Evolutionary conservation across 768 basidiomycete genomes (phyloP), one percentile per base, ranked within the genome.

Genomic region (Kwoniella pini): DNA sequence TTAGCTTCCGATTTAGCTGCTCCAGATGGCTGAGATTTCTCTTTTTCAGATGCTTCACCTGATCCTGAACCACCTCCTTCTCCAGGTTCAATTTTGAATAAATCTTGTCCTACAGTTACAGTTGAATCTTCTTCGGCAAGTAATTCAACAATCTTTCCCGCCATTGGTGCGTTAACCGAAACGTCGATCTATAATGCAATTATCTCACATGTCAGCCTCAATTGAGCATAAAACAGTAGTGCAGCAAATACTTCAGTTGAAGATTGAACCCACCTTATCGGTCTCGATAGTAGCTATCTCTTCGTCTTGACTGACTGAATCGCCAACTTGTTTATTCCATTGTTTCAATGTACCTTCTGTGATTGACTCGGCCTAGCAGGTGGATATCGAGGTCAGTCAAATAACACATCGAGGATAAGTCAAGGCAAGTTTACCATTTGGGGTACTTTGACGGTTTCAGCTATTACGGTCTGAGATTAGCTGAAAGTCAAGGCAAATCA

Each of bases 211-310:
- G n/a, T n/a, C n/a, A n/a, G n/a, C n/a, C n/a, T n/a, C n/a, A n/a
- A n/a, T n/a, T n/a, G n/a, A n/a, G n/a, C n/a, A n/a, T n/a, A n/a
- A n/a, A n/a, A n/a, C n/a, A n/a, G n/a, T n/a, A n/a, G n/a, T n/a
- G n/a, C n/a, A n/a, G n/a, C n/a, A n/a, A n/a, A n/a, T n/a, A n/a
- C n/a, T n/a, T n/a, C 40, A 42, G 40, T 17, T 42, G 12, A 42
- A 11, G 40, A 17, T 31, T 30, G 17, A 60, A 69, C 81, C 57
- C 62, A 91, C 95, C 88, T 98, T 97, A 83, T 99, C 95, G 7
- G 95, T 99, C 82, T 98, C 95, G 67, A 98, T 97, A 44, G 92
- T 95, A 15, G 92, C 95, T 42, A 99, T 84, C 81, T 99, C 95
- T 81, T 98, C 95, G 76, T 98, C 95, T 27, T 82, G 87, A 76